These are phyloP conservation scores for Suillus subalutaceus DNA, from an alignment of 768 basidiomycete species.

Conservation along the genomic window DNA sequence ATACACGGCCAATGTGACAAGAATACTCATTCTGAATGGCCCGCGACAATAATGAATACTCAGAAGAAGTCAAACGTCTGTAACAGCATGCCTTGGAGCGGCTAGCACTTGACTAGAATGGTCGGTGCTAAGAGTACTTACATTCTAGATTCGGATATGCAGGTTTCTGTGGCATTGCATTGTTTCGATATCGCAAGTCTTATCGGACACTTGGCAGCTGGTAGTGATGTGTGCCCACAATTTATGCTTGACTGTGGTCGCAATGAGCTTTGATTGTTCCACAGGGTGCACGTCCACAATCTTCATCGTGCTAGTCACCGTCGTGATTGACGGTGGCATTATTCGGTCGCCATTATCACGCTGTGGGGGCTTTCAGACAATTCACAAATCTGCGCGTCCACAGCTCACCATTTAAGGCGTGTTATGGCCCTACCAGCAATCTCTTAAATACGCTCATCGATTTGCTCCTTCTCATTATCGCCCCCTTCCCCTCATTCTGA, in stretches of 20 bases:
- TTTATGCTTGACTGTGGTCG: too few relatives aligned
- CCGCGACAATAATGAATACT: slow-evolving; percentile 21
- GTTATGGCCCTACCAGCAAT: not conserved
- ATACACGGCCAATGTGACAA: not conserved
- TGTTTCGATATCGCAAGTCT: not conserved
- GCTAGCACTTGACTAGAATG: not conserved
- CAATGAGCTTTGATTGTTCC: not conserved
- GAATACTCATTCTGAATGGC: not conserved
- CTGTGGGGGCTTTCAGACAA: not conserved
- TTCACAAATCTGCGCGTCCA: slow-evolving; percentile 14
- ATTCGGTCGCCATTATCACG: not conserved
- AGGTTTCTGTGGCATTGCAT: not conserved
- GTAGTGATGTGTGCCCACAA: not conserved
- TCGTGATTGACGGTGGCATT: not conserved
- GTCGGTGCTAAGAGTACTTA: not conserved
- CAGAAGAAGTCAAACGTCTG: not conserved
- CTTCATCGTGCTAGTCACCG: not conserved
- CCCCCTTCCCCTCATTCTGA: not conserved
- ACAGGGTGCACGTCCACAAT: not conserved
- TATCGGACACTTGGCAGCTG: not conserved
- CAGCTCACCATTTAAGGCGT: not conserved
- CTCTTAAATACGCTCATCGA: not conserved
- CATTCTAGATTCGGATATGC: not conserved
- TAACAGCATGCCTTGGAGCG: not conserved
- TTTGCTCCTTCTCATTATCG: not conserved